These are phyloP conservation scores for Cytospora paraplurivora DNA, from an alignment of 2,329 filamentous ascomycete genomes.

Conservation along the genomic window DNA sequence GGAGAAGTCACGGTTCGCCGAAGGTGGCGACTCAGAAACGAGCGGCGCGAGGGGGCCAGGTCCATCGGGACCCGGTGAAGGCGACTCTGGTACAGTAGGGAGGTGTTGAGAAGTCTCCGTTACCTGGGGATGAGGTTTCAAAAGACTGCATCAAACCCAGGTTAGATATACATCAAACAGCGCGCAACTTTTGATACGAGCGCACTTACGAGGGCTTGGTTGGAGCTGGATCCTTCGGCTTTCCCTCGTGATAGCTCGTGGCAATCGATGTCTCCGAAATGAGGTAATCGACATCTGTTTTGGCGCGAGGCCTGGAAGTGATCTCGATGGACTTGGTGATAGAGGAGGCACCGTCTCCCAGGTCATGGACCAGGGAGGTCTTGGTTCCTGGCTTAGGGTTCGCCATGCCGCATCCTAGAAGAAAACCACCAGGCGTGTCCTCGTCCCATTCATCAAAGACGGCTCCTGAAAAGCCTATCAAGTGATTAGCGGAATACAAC, in stretches of 20 bases:
- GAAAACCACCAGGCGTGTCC: conserved; percentile 29
- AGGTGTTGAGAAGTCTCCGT: conserved; percentile 9
- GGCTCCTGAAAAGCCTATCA: conserved; percentile 41
- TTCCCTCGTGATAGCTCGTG: conserved; percentile 29
- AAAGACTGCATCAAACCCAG: neutral
- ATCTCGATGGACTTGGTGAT: conserved; percentile 46
- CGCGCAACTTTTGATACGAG: too few relatives aligned
- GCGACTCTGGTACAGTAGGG: conserved; percentile 4
- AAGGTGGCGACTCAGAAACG: conserved; percentile 6
- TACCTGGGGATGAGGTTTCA: neutral
- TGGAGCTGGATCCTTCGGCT: conserved; percentile 3
- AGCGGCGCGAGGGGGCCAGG: conserved; percentile 9
- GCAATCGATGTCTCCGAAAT: conserved; percentile 44
- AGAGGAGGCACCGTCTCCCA: conserved; percentile 45
- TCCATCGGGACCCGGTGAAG: conserved; percentile 5
- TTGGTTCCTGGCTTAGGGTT: conserved; percentile 28
- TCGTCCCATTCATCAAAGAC: conserved; percentile 49
- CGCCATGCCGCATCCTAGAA: conserved; percentile 27
- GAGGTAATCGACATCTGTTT: conserved; percentile 39
- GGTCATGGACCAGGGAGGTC: conserved; percentile 41
- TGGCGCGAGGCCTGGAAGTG: conserved; percentile 39
- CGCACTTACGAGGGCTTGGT: conserved; percentile 12
- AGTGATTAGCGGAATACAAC: conserved; percentile 6
- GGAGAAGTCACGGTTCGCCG: neutral
- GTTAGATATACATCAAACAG: neutral